phyloP scores from a whole-genome alignment of 352 stramenopile genomes.

The Peronospora farinosa region DNA sequence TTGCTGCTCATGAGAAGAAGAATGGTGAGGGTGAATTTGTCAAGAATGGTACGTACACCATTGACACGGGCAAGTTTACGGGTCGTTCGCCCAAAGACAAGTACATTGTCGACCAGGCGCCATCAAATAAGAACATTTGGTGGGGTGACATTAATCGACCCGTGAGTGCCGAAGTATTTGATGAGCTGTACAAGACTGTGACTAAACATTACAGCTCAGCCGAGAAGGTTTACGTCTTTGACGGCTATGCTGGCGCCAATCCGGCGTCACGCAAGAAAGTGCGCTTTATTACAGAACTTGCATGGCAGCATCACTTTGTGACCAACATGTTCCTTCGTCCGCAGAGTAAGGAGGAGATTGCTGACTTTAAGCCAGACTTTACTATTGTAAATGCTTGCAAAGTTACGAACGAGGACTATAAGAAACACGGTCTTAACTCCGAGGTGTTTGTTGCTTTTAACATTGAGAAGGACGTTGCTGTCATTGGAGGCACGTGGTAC shows the following conservation, averaged over 20 bases:
- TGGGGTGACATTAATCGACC: conserved; percentile 96
- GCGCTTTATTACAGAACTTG: conserved; percentile 96
- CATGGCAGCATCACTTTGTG: conserved; percentile 97
- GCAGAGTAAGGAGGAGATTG: conserved; percentile 77
- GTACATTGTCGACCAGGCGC: conserved; percentile 93
- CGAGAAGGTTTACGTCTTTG: conserved; percentile 95
- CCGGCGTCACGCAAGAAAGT: conserved; percentile 91
- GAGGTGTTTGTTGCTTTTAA: conserved; percentile 97
- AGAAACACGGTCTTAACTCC: conserved; percentile 91
- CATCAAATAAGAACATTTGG: conserved; percentile 92
- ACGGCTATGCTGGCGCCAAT: conserved; percentile 93
- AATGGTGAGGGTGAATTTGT: conserved; percentile 91
- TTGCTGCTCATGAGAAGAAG: conserved; percentile 91
- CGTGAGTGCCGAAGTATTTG: conserved; percentile 90
- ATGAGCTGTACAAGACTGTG: conserved; percentile 93
- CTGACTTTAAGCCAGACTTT: conserved; percentile 94
- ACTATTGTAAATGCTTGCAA: conserved; percentile 98
- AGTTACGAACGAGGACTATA: conserved; percentile 91
- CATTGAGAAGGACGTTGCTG: conserved; percentile 91
- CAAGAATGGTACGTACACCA: conserved; percentile 91
- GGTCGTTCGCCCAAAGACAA: conserved; percentile 98
- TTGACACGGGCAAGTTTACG: conserved; percentile 98
- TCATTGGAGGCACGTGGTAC: conserved; percentile 96
- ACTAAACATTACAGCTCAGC: conserved; percentile 89
- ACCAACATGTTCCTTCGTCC: conserved; percentile 95